Base-by-base conservation (phyloP, 225 moss, liverwort and hornwort genomes). In the Polytrichum commune region DNA sequence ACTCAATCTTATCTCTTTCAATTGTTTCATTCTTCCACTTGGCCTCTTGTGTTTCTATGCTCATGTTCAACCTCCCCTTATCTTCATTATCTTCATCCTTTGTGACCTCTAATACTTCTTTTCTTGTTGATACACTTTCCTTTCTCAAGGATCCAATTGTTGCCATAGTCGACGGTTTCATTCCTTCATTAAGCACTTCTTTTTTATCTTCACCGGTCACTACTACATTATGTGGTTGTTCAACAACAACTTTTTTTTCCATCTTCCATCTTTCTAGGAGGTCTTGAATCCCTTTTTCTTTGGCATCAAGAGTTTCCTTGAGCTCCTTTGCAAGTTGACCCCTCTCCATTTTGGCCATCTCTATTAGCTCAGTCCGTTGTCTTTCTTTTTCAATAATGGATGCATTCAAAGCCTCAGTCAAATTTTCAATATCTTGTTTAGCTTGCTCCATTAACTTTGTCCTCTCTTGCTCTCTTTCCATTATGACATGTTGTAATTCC, bases 271-370 rank as follows among this genome's bases (percentile, higher is more conserved):
- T 66, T 10, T 33, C 46, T 38, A 32, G n/a, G 20, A 66, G 66
- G 33, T 66, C 32, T 32, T 19, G 33, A 46, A 35, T 66, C 22
- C 23, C 66, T 33, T 35, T 66, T 22, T 66, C n/a, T 66, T 66
- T 66, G 66, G 33, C 66, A 10, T 30, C 46, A 4, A 66, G 66
- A n/a, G 46, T 24, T 53, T 66, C 20, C 1, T 24, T 23, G 23
- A 66, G 33, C 22, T 66, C 46, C 10, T 66, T 23, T 4, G 66
- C n/a, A 19, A 66, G 22, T 38, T 23, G 32, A 2, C 9, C 66
- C 24, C 66, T 38, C 46, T 53, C 66, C 13, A 24, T 30, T 38
- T 35, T 66, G 9, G 9, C 66, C 20, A 33, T 66, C 5, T 66
- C 66, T 6, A 53, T 53, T 5, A 66, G 33, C 66, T 66, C 66